Evolutionary conservation across 768 basidiomycete genomes (phyloP), one percentile per base, ranked within the genome.

Genomic region (Trametes sanguinea): DNA sequence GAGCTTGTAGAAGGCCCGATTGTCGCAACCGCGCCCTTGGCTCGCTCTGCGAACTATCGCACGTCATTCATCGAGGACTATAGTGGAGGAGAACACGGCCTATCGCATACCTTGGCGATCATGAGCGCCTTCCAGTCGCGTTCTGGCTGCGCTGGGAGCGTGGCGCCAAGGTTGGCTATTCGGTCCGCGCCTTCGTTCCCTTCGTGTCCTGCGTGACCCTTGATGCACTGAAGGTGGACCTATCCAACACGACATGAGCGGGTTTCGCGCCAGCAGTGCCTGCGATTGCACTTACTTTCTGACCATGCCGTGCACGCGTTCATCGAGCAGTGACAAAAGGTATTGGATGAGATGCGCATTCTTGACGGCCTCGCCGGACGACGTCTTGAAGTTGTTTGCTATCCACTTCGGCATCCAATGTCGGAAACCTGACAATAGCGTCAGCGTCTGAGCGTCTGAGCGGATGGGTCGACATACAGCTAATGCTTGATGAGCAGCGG

Each of bases 101-200:
- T 6, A 22, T 37, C 6, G 35, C 35, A 11, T 22, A 57, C 56
- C 56, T 32, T 32, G 16, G 47, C 47, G 17, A 29, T 30, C 47
- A 60, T 45, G 8, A 68, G 62, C 37, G 63, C 60, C 1, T 73
- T 75, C 90, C 90, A 94, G 65, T 92, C 82, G 48, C 79, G 78
- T 39, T 92, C 90, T 4, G 70, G 68, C 1, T 76, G 60, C 16
- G 44, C 60, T 0, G 79, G 76, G 54, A 78, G 60, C 9, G 69
- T 65, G 9, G 81, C 73, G 2, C 93, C 93, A 5, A 73, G 35
- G 60, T 85, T 88, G 3, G 93, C 93, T 57, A 87, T 80, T 13
- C 63, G 68, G 71, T 98, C 95, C 2, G 95, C 95, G 45, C 83
- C 87, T 55, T 98, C 95, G 71, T 98, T 98, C 1, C 95, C 95